These are phyloP conservation scores for Pseudocercospora musae DNA, from an alignment of 2,329 filamentous ascomycete species.

Conservation along the genomic window DNA sequence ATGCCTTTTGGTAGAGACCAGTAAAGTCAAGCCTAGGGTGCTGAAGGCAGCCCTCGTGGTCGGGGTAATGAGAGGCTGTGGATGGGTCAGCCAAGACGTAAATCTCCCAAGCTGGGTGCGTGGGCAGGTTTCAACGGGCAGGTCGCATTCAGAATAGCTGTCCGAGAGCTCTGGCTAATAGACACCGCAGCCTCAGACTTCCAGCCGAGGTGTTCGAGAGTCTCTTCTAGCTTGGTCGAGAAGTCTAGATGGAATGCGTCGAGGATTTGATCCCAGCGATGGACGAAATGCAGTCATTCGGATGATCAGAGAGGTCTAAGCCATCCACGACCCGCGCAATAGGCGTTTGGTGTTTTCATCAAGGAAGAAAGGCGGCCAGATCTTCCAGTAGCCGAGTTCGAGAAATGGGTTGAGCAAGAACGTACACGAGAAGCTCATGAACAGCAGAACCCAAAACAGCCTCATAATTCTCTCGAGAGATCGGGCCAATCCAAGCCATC, in stretches of 20 bases:
- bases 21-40: background rate
- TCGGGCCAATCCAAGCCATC: background rate
- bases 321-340: conserved; percentile 3
- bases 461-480: background rate
- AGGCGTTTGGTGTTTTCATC: background rate
- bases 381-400: conserved; percentile 29
- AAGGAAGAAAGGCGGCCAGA: conserved; percentile 22
- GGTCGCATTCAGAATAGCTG: background rate
- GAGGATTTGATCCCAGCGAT: background rate
- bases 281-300: background rate
- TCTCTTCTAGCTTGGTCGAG: background rate
- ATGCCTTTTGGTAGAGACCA: background rate
- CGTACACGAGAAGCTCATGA: conserved; percentile 26
- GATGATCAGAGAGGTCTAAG: background rate
- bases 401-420: conserved; percentile 23
- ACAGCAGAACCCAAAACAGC: conserved; percentile 13
- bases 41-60: background rate
- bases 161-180: background rate
- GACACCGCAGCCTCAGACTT: background rate
- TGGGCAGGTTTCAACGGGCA: background rate
- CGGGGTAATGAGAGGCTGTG: background rate
- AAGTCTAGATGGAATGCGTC: background rate
- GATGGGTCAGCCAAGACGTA: background rate
- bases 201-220: background rate
- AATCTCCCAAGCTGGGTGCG: background rate